These are phyloP conservation scores for Microbotryomycetes sp. DNA, from an alignment of 1,284 basidiomycete genomes.

Conservation along the genomic window DNA sequence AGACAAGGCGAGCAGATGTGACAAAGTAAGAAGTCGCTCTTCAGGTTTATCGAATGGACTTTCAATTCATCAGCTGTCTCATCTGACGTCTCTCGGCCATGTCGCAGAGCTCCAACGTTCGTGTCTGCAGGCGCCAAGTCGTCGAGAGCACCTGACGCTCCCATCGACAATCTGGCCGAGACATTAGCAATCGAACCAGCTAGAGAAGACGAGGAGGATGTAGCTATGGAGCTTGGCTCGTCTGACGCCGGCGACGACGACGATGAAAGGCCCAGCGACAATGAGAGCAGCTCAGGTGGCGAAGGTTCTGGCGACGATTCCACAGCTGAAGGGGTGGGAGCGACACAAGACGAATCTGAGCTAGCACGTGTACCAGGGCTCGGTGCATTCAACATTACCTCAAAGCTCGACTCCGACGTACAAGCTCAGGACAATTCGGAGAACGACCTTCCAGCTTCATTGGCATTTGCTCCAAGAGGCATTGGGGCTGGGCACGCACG, in stretches of 20 bases:
- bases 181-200: constrained; percentile 43
- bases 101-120: constrained; percentile 20
- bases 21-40: neutral
- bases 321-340: constrained; percentile 40
- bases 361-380: constrained; percentile 24
- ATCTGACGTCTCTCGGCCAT: neutral
- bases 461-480: constrained; percentile 46
- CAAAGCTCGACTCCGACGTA: constrained; percentile 48
- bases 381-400: constrained; percentile 11
- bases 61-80: constrained; percentile 20
- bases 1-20: neutral
- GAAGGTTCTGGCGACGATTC: neutral
- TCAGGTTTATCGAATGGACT: constrained; percentile 1
- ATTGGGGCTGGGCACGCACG: constrained; percentile 20
- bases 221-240: constrained; percentile 34
- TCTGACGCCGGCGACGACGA: constrained; percentile 29
- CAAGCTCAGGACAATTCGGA: constrained; percentile 44
- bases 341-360: constrained; percentile 43
- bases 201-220: constrained; percentile 45
- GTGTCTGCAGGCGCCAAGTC: constrained; percentile 21
- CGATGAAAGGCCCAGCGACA: constrained; percentile 13
- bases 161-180: constrained; percentile 47
- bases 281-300: too few species aligned
- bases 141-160: constrained; percentile 2
- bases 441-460: constrained; percentile 7